These are phyloP conservation scores for Sclerotinia minor DNA, from an alignment of 2,329 filamentous ascomycete species.

Conservation along the genomic window DNA sequence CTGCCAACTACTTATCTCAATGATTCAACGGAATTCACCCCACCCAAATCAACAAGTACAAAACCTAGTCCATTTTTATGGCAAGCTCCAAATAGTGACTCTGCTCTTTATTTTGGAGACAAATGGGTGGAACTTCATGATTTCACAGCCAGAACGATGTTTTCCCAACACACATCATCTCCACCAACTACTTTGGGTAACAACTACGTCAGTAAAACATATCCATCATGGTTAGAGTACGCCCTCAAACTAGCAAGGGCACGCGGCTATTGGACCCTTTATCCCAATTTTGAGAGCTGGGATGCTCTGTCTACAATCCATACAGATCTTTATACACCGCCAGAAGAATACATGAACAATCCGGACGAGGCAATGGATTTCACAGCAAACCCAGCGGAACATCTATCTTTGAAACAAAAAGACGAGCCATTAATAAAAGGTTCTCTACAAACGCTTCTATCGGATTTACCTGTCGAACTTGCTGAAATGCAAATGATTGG, in stretches of 20 bases:
- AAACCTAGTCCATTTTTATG: constrained; percentile 62
- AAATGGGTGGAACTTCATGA: constrained; percentile 85
- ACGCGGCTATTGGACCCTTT: constrained; percentile 76
- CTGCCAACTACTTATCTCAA: constrained; percentile 66
- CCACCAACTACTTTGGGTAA: constrained; percentile 47
- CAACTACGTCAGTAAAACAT: constrained; percentile 65
- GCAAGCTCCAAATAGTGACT: constrained; percentile 81
- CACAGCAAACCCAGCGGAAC: constrained; percentile 36
- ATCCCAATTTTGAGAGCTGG: constrained; percentile 60
- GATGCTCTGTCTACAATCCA: constrained; percentile 69
- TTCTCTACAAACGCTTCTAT: constrained; percentile 53
- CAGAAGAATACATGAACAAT: constrained; percentile 62
- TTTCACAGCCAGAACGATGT: constrained; percentile 58
- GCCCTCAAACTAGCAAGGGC: constrained; percentile 73
- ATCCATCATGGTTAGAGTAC: constrained; percentile 78
- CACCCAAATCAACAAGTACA: constrained; percentile 42
- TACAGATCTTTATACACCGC: constrained; percentile 68
- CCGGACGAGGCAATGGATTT: constrained; percentile 29
- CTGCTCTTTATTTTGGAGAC: constrained; percentile 77
- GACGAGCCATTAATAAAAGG: constrained; percentile 47
- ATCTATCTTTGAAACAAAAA: constrained; percentile 35
- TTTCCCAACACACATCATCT: constrained; percentile 40
- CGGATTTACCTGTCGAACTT: constrained; percentile 46
- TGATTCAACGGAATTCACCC: constrained; percentile 55
- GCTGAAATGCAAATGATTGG: constrained; percentile 58